Conservation (phyloP, 75 land plant species). For the Sequoiadendron giganteum region DNA sequence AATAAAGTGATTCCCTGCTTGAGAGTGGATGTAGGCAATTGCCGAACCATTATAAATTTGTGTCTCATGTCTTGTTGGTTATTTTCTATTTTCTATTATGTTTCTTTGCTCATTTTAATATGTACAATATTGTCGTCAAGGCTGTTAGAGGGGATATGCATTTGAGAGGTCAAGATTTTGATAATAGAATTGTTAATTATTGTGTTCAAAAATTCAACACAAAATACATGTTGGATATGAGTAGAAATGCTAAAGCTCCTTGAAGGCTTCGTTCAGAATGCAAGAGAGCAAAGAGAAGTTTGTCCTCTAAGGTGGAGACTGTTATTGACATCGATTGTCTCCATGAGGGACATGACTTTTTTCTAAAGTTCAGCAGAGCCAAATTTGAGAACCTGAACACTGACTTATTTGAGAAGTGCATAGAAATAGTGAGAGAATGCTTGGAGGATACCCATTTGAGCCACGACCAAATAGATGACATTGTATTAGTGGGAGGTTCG, state of each 20-base stretch:
- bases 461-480: slow-evolving; percentile 12
- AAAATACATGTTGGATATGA: background rate
- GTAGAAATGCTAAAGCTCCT: slow-evolving; percentile 2
- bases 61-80: no score
- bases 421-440: slow-evolving; percentile 8
- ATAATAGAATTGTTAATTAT: no score
- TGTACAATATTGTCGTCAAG: no score
- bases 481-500: slow-evolving; percentile 7
- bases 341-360: slow-evolving; percentile 11
- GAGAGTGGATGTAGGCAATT: no score
- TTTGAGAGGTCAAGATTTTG: no score
- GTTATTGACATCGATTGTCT: slow-evolving; percentile 14
- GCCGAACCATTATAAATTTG: no score
- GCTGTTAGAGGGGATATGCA: no score
- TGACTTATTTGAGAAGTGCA: slow-evolving; percentile 11
- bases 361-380: slow-evolving; percentile 10
- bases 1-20: no score
- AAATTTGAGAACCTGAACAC: slow-evolving; percentile 14
- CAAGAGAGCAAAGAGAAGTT: slow-evolving; percentile 13
- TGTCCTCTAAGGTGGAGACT: slow-evolving; percentile 6
- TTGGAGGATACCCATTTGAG: background rate
- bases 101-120: no score
- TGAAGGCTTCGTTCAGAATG: slow-evolving; percentile 6
- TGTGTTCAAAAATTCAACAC: no score
- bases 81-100: no score